Evolutionary conservation across 2,329 filamentous ascomycete species (phyloP).

Genomic region (Aspergillus flavus): DNA sequence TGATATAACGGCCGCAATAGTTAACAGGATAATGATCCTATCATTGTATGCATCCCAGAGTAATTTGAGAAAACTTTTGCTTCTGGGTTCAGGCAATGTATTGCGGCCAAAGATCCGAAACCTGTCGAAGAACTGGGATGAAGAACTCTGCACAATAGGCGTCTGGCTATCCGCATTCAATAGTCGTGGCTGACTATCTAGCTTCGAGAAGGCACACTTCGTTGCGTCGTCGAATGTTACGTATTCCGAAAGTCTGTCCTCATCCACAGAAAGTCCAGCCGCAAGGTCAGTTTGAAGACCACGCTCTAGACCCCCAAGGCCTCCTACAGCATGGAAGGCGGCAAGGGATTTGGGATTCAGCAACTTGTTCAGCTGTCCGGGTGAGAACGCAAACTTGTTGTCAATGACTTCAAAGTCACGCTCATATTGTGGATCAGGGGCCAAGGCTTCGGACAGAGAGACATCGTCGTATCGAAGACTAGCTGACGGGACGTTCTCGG

Average conservation of each 20-base stretch:
- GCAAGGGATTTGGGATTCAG: slow-evolving; percentile 74
- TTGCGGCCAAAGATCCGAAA: slow-evolving; percentile 70
- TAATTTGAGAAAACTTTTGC: slow-evolving; percentile 66
- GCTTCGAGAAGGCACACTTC: not conserved
- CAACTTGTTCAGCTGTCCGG: slow-evolving; percentile 71
- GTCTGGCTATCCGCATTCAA: not conserved
- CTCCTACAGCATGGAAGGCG: slow-evolving; percentile 73
- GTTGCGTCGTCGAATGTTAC: slow-evolving; percentile 6
- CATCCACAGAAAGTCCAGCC: slow-evolving; percentile 68
- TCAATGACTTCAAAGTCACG: slow-evolving; percentile 64
- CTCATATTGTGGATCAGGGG: slow-evolving; percentile 70
- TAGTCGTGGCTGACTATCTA: not conserved
- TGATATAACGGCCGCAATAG: slow-evolving; percentile 68
- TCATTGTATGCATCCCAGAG: slow-evolving; percentile 79
- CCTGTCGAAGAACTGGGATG: slow-evolving; percentile 59
- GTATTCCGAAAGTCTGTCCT: slow-evolving; percentile 46
- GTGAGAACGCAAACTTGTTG: slow-evolving; percentile 70
- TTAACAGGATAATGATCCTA: slow-evolving; percentile 71
- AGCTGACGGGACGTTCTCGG: not conserved
- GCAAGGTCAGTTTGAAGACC: slow-evolving; percentile 66
- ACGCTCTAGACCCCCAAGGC: slow-evolving; percentile 69
- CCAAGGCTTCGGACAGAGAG: slow-evolving; percentile 53
- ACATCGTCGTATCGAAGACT: not conserved
- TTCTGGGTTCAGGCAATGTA: slow-evolving; percentile 62
- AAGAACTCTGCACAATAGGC: slow-evolving; percentile 15